Conservation (phyloP, 179 eudicot genomes). For the Camellia oleifera region DNA sequence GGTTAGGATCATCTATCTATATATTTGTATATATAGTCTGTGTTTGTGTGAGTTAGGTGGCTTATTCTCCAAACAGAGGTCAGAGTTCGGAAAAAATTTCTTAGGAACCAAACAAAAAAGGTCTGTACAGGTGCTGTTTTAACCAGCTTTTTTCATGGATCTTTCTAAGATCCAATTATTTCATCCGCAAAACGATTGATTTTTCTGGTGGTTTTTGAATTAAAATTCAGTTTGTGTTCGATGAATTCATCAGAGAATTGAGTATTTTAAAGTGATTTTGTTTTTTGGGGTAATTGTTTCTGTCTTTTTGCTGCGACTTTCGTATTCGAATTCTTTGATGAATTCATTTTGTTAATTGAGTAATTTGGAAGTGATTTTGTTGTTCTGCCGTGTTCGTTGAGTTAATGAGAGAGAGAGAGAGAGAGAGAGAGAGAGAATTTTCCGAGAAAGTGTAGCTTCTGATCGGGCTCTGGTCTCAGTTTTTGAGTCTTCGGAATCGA, state of each 20-base stretch:
- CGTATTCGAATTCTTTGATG: too few relatives aligned
- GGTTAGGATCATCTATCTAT: neutral
- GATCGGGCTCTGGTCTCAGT: neutral
- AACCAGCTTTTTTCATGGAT: neutral
- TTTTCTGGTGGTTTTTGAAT: neutral
- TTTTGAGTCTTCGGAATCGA: neutral
- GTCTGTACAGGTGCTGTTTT: neutral
- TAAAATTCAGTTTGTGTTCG: neutral
- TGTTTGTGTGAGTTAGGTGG: neutral
- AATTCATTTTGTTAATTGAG: too few relatives aligned
- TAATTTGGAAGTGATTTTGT: neutral
- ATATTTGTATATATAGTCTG: neutral
- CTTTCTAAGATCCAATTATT: conserved; percentile 10
- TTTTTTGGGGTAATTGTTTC: neutral
- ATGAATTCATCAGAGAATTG: too few relatives aligned
- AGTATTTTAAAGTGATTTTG: neutral
- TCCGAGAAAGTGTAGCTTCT: neutral
- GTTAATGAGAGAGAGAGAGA: neutral
- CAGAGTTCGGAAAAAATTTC: neutral
- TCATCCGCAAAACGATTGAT: neutral
- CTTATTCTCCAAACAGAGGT: neutral
- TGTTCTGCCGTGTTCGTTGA: neutral
- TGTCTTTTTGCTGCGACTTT: too few relatives aligned
- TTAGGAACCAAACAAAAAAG: neutral
- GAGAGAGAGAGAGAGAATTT: neutral